These are phyloP conservation scores for Linum lewisii DNA, from an alignment of 345 rosid genomes.

Conservation along the genomic window DNA sequence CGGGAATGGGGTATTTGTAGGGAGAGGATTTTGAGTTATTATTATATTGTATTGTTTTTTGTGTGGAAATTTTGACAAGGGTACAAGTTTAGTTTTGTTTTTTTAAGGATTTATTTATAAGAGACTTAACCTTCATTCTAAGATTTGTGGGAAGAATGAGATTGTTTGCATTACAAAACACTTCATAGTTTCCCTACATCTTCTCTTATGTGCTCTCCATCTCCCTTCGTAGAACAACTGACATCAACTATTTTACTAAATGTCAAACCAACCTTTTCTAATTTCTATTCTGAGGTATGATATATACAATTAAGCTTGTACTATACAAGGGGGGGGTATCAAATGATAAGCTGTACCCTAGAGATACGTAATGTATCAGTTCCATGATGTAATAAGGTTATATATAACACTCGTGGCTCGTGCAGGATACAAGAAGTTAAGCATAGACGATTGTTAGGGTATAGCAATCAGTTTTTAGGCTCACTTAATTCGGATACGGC, in stretches of 20 bases:
- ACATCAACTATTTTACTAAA: too few relatives aligned
- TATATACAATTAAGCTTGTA: neutral
- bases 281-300: too few relatives aligned
- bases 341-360: neutral
- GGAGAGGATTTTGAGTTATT: neutral
- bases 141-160: neutral
- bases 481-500: too few relatives aligned
- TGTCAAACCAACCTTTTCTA: too few relatives aligned
- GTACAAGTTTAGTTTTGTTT: neutral
- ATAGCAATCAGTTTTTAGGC: too few relatives aligned
- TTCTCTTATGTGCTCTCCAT: neutral
- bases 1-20: neutral
- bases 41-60: too few relatives aligned
- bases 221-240: too few relatives aligned
- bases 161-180: conserved; percentile 4
- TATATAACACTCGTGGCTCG: too few relatives aligned
- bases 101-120: neutral
- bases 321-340: neutral
- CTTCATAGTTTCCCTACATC: neutral
- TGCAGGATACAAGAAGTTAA: neutral
- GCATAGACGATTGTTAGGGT: too few relatives aligned
- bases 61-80: neutral
- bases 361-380: too few relatives aligned
- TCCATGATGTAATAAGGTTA: too few relatives aligned
- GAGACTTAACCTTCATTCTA: conserved; percentile 5